phyloP scores from a whole-genome alignment of 176 grass and related monocot genomes.

The Phoenix roebelenii region DNA sequence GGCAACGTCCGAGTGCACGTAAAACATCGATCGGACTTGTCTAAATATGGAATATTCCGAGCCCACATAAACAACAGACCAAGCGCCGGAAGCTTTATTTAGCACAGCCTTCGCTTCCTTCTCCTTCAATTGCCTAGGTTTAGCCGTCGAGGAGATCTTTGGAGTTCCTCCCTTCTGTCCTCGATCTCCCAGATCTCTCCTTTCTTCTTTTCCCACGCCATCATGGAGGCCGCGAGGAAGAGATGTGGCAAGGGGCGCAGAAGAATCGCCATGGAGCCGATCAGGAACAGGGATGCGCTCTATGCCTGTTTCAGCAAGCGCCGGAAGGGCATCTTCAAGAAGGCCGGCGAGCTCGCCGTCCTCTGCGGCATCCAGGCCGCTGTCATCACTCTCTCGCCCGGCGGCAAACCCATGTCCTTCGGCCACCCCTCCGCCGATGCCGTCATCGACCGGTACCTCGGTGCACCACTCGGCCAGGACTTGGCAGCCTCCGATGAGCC shows the following conservation, averaged over 20 bases:
- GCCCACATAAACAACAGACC: too few relatives aligned
- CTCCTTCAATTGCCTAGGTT: too few relatives aligned
- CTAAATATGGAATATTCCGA: too few relatives aligned
- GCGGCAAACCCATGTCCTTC: constrained; percentile 19
- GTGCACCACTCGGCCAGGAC: neutral
- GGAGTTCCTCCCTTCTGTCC: too few relatives aligned
- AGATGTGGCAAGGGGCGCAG: constrained; percentile 10
- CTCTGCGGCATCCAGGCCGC: constrained; percentile 14
- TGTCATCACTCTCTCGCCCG: constrained; percentile 19
- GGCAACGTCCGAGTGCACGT: too few relatives aligned
- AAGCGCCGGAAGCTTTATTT: too few relatives aligned
- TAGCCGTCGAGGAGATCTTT: too few relatives aligned
- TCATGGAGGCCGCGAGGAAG: neutral
- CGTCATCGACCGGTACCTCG: constrained; percentile 16
- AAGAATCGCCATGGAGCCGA: constrained; percentile 11
- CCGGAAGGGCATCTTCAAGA: constrained; percentile 12
- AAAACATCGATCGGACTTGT: too few relatives aligned
- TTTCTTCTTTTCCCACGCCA: too few relatives aligned
- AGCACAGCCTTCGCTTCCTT: too few relatives aligned
- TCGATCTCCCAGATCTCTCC: too few relatives aligned
- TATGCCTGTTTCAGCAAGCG: constrained; percentile 20
- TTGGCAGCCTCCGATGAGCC: too few relatives aligned
- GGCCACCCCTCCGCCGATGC: constrained; percentile 20
- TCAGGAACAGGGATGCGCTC: constrained; percentile 22
- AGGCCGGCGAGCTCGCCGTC: constrained; percentile 22